A percentile compares a stretch with the other conserved stretches of the same genome.
Evolutionary conservation across 2,329 filamentous ascomycete species (phyloP).

Genomic region (Chaetomiaceae sp.): DNA sequence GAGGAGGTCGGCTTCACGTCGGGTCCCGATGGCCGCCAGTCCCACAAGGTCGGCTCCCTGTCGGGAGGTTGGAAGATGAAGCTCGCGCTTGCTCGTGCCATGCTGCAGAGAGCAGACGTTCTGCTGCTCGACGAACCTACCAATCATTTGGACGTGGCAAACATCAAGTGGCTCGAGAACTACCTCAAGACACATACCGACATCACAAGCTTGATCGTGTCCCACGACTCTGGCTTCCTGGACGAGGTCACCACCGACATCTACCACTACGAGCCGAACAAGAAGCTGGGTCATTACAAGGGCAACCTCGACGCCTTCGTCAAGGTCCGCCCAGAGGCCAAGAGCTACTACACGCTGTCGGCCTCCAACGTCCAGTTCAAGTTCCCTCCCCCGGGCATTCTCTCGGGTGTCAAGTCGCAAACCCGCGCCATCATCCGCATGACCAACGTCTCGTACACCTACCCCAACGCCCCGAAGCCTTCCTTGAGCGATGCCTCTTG

Average conservation of each 20-base stretch:
- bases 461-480: conserved; percentile 82
- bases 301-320: conserved; percentile 83
- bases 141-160: conserved; percentile 94
- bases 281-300: conserved; percentile 86
- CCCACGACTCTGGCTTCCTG: conserved; percentile 95
- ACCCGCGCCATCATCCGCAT: conserved; percentile 94
- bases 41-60: conserved; percentile 84
- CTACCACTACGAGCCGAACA: conserved; percentile 93
- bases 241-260: conserved; percentile 98
- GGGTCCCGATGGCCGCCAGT: conserved; percentile 82
- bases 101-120: conserved; percentile 96
- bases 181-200: conserved; percentile 95
- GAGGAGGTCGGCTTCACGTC: conserved; percentile 90
- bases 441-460: conserved; percentile 87
- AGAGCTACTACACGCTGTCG: conserved; percentile 96
- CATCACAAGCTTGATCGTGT: conserved; percentile 95
- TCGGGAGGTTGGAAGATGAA: conserved; percentile 99
- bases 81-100: conserved; percentile 88
- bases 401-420: conserved; percentile 90
- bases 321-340: conserved; percentile 83
- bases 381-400: conserved; percentile 91
- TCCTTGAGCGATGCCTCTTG: conserved; percentile 86
- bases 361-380: conserved; percentile 90
- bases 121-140: conserved; percentile 96
- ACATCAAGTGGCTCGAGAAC: conserved; percentile 92